phyloP scores from a whole-genome alignment of 192 early-diverging fungal species.

The Coemansia sp. region DNA sequence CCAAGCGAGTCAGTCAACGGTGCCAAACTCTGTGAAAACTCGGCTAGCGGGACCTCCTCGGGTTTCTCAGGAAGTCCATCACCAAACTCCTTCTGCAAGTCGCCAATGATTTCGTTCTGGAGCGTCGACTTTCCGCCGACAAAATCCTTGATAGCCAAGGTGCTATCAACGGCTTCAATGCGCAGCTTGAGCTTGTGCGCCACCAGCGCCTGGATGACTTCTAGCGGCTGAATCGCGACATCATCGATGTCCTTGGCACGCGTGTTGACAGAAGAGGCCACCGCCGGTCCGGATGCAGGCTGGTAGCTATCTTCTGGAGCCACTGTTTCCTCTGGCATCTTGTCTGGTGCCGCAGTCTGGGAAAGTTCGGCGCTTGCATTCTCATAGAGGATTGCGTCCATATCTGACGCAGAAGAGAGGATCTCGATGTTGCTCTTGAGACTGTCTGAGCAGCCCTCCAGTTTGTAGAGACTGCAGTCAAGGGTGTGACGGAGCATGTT shows the following conservation, averaged over 20 bases:
- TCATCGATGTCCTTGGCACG: constrained; percentile 44
- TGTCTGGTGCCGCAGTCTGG: constrained; percentile 16
- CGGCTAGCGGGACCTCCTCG: constrained; percentile 84
- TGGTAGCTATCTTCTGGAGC: background rate
- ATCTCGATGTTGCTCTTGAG: constrained; percentile 73
- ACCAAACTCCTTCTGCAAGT: constrained; percentile 89
- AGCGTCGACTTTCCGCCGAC: constrained; percentile 95
- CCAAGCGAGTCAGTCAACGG: constrained; percentile 69
- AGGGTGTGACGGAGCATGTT: constrained; percentile 88
- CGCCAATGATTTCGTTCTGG: constrained; percentile 96
- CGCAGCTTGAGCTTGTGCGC: constrained; percentile 91
- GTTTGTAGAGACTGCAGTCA: constrained; percentile 42
- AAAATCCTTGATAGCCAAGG: constrained; percentile 76
- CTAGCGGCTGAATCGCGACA: constrained; percentile 63
- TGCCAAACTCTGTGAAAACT: constrained; percentile 70
- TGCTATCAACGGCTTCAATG: constrained; percentile 65
- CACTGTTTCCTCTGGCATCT: constrained; percentile 38
- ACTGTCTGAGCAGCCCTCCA: constrained; percentile 56
- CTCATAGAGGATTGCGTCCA: constrained; percentile 67
- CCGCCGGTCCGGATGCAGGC: background rate
- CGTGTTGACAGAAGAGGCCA: constrained; percentile 9
- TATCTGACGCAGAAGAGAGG: constrained; percentile 70
- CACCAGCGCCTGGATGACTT: constrained; percentile 76
- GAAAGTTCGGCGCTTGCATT: background rate
- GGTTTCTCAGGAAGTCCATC: constrained; percentile 83